Conservation (phyloP, 2,329 filamentous ascomycete species). For the Beauveria asiatica region DNA sequence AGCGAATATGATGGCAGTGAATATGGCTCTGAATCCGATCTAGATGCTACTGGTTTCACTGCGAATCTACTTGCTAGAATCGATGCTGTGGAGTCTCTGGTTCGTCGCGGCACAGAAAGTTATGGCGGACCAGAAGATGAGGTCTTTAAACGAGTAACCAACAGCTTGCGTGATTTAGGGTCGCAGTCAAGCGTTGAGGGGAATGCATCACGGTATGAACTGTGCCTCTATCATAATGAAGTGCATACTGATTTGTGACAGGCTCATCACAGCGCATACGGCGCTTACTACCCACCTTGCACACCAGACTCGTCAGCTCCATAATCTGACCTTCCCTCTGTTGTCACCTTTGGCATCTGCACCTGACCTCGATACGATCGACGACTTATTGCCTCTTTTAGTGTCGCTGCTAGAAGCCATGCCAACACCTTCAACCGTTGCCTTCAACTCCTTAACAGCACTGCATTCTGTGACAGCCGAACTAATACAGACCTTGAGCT, state of each 20-base stretch:
- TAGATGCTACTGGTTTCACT: constrained; percentile 60
- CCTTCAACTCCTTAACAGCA: constrained; percentile 57
- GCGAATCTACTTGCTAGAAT: constrained; percentile 60
- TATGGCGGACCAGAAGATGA: constrained; percentile 57
- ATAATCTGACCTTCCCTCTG: constrained; percentile 62
- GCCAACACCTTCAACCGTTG: constrained; percentile 54
- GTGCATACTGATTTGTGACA: constrained; percentile 24
- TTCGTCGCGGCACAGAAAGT: constrained; percentile 55
- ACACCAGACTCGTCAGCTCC: constrained; percentile 67
- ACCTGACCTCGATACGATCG: constrained; percentile 55
- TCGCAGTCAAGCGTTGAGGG: constrained; percentile 66
- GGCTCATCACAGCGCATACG: constrained; percentile 66
- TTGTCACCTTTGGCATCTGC: constrained; percentile 59
- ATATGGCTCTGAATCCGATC: constrained; percentile 63
- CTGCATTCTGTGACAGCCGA: constrained; percentile 65
- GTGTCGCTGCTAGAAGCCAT: constrained; percentile 56
- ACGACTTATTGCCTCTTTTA: constrained; percentile 61
- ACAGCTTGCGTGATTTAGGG: constrained; percentile 61
- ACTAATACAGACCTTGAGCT: constrained; percentile 70
- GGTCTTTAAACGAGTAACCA: constrained; percentile 60
- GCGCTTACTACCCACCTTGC: constrained; percentile 65
- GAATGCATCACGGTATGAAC: constrained; percentile 57
- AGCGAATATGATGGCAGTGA: constrained; percentile 66
- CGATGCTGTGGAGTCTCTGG: constrained; percentile 63
- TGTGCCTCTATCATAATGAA: not conserved